Conservation (phyloP, 495 filamentous ascomycete species). For the Talaromyces ruber region DNA sequence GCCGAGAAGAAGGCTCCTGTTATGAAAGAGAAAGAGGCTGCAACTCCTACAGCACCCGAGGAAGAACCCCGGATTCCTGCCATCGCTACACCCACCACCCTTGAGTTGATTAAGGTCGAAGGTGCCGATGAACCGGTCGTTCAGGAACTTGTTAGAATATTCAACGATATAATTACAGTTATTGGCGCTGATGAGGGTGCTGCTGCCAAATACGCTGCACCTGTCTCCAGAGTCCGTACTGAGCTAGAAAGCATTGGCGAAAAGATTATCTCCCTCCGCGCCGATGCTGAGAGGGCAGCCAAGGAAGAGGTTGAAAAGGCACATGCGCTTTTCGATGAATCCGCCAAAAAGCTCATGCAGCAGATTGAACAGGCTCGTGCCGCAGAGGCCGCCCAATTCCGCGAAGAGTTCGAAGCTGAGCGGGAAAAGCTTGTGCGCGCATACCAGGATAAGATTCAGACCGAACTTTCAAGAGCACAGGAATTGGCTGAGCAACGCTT, state of each 20-base stretch:
- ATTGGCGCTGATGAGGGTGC: slow-evolving; percentile 73
- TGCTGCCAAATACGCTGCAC: slow-evolving; percentile 60
- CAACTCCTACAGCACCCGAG: slow-evolving; percentile 9
- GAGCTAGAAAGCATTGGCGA: slow-evolving; percentile 68
- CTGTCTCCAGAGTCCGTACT: slow-evolving; percentile 73
- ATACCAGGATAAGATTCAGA: slow-evolving; percentile 72
- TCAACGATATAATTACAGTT: slow-evolving; percentile 91
- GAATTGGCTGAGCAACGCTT: slow-evolving; percentile 70
- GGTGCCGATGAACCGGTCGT: slow-evolving; percentile 77
- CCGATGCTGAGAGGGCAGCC: slow-evolving; percentile 56
- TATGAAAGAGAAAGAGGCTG: slow-evolving; percentile 19
- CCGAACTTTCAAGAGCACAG: slow-evolving; percentile 64
- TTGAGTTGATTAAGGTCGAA: slow-evolving; percentile 65
- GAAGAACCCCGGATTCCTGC: slow-evolving; percentile 23
- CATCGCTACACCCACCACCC: slow-evolving; percentile 44
- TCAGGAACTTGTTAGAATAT: slow-evolving; percentile 86
- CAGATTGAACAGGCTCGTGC: slow-evolving; percentile 64
- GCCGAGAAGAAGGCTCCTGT: slow-evolving; percentile 19
- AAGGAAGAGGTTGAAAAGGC: slow-evolving; percentile 63
- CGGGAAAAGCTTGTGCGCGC: slow-evolving; percentile 62
- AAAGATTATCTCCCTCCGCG: slow-evolving; percentile 66
- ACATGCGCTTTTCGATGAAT: slow-evolving; percentile 69
- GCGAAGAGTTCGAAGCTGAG: slow-evolving; percentile 83
- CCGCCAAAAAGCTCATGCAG: slow-evolving; percentile 66
- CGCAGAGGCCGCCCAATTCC: slow-evolving; percentile 68